Evolutionary conservation across 192 early-diverging fungal genomes (phyloP), one percentile per base, ranked within the genome.

Genomic region (Piromyces sp.): DNA sequence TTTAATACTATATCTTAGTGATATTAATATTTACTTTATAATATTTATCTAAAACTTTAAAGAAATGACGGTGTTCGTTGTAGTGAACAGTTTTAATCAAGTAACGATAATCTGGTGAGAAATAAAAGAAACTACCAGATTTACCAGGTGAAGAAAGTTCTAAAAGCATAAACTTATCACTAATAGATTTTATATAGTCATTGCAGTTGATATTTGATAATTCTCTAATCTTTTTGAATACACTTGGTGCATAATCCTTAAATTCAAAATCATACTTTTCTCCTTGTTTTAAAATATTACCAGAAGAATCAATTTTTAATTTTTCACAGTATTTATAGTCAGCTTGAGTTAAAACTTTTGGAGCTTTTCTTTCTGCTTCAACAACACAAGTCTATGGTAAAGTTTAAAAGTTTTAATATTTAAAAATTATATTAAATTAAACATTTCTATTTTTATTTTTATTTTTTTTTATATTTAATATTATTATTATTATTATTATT

Each of bases 11-110:
- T n/a, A n/a, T n/a, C n/a, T n/a, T n/a, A n/a, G n/a, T n/a, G n/a
- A n/a, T n/a, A n/a, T n/a, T n/a, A n/a, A 33, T 33, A 9, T 9
- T 6, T 68, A 68, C 51, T 9, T 94, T 91, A 85, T 94, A 95
- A 87, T 99, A 99, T 80, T 95, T 84, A 79, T 90, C 91, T 82
- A 99, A 87, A 79, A 97, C 93, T 82, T 92, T 90, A 31, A 93
- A 90, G 90, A 98, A 91, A 83, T 96, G 96, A 87, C 95, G 95
- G 87, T 99, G 96, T 84, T 99, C 97, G 11, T 93, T 90, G 83
- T 93, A 93, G 86, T 96, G 95, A 82, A 98, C 95, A 2, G 97
- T 98, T 84, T 99, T 99, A 90, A 99, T 99, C 84, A 99, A 98
- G 86, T 95, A 98, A 19, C 96, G 92, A 86, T 96, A 97, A 89